Evolutionary conservation across 78 protist genomes (phyloP).

Genomic region (Emiliania huxleyi): DNA sequence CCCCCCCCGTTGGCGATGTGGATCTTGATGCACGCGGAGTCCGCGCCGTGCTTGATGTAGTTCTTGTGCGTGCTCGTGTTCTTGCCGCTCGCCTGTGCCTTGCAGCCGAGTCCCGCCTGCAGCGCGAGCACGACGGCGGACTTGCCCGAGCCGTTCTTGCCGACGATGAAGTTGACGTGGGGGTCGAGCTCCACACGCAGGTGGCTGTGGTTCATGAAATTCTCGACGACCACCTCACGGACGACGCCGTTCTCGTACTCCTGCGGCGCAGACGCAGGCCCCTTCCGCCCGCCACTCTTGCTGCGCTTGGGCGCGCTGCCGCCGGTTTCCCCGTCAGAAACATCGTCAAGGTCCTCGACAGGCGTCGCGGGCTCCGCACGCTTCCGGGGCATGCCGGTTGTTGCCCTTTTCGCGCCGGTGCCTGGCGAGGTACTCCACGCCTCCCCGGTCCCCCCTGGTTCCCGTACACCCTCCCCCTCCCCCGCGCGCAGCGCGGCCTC

Average conservation of each 20-base stretch:
- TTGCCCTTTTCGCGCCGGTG: too few species aligned
- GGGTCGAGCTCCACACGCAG: not conserved
- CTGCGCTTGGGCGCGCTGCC: too few species aligned
- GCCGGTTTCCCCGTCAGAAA: too few species aligned
- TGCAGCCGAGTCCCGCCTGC: not conserved
- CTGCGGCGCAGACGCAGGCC: not conserved
- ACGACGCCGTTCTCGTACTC: not conserved
- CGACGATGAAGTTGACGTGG: conserved; percentile 10
- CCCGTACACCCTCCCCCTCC: too few species aligned
- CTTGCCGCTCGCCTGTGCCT: not conserved
- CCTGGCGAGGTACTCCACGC: too few species aligned
- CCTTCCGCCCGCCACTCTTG: too few species aligned
- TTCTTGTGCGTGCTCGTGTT: not conserved
- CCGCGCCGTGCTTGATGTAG: not conserved
- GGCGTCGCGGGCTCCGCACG: too few species aligned
- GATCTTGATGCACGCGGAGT: not conserved
- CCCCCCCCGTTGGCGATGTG: not conserved
- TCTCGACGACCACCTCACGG: not conserved
- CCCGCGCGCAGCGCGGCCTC: too few species aligned
- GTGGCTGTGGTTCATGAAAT: conserved; percentile 4
- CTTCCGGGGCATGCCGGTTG: too few species aligned
- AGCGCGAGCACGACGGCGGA: not conserved
- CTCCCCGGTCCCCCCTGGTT: too few species aligned
- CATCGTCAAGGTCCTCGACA: too few species aligned
- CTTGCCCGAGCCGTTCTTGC: conserved; percentile 12